Base-by-base conservation (phyloP, 2,329 filamentous ascomycete species). In the Onygenales sp. region DNA sequence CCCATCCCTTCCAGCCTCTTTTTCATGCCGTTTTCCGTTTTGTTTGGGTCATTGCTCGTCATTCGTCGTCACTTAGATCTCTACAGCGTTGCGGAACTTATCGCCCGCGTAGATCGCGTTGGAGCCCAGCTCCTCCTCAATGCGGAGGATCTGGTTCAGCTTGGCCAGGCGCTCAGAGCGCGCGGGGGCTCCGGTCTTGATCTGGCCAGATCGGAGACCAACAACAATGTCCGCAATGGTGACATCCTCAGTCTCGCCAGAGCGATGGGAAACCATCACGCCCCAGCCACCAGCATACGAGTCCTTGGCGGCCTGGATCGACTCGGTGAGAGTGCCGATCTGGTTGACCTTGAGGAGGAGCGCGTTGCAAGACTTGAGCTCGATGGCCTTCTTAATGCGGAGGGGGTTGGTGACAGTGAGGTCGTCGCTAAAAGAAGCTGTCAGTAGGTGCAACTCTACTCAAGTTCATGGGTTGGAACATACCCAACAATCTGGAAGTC, bases 281-380 rank as follows among this genome's bases (percentile, higher is more conserved):
- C 92, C 92, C 93, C 93, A 98, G 73, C 83, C 85, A 66, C 89
- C 92, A 64, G 86, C 87, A 73, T 93, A 97, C 50, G 92, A 94
- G 78, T 97, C 93, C 84, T 97, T 96, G 74, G 93, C 92, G 54
- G 93, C 93, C 81, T 97, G 91, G 78, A 97, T 96, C 57, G 93
- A 95, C 82, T 98, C 93, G 65, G 89, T 94, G 69, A 98, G 85
- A 64, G 93, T 96, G 78, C 93, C 93, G 67, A 98, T 98, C 83
- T 98, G 93, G 87, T 98, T 98, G 76, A 98, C 91, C 87, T 98
- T 98, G 72, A 98, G 89, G 59, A 98, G 84, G 57, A 98, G 87
- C 62, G 91, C 88, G 72, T 98, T 97, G 85, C 91, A 93, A 67
- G 93, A 89, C 87, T 98, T 98, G 70, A 93, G 86, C 75, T 97